Evolutionary conservation across 345 rosid genomes (phyloP).

Genomic region (Geranium rotundifolium): DNA sequence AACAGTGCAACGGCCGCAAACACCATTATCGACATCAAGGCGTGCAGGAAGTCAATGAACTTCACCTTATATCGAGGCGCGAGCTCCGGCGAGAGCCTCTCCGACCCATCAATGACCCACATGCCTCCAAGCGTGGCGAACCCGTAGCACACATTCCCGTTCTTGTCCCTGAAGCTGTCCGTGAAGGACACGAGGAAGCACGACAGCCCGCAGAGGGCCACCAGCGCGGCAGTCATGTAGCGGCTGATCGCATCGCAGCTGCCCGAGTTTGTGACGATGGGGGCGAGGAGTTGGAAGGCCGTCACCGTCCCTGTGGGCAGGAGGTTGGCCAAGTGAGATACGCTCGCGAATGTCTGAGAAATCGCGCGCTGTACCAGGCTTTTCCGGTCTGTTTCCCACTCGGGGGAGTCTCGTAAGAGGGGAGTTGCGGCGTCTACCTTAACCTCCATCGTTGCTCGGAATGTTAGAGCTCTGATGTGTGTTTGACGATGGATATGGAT

Average conservation of each 20-base stretch:
- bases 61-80: slow-evolving; percentile 24
- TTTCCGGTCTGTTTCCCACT: not conserved
- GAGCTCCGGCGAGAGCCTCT: slow-evolving; percentile 22
- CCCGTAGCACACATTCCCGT: slow-evolving; percentile 60
- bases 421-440: too few species aligned
- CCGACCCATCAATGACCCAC: slow-evolving; percentile 33
- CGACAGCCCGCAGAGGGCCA: slow-evolving; percentile 19
- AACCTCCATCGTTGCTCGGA: too few species aligned
- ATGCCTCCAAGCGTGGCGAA: slow-evolving; percentile 40
- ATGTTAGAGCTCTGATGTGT: too few species aligned
- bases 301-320: slow-evolving; percentile 33
- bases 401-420: not conserved
- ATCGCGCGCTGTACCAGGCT: too few species aligned
- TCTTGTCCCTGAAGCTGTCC: slow-evolving; percentile 39
- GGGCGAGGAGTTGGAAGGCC: slow-evolving; percentile 24
- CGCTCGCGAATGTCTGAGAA: too few species aligned
- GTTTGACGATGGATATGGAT: too few species aligned
- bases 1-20: slow-evolving; percentile 27
- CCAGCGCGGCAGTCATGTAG: not conserved
- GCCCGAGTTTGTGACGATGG: slow-evolving; percentile 21
- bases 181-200: slow-evolving; percentile 48
- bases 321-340: slow-evolving; percentile 16
- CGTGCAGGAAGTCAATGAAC: slow-evolving; percentile 49
- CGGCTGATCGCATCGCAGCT: not conserved
- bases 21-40: slow-evolving; percentile 33